Evolutionary conservation across 176 grass and related monocot genomes (phyloP).

Genomic region (Cymbopogon citratus): DNA sequence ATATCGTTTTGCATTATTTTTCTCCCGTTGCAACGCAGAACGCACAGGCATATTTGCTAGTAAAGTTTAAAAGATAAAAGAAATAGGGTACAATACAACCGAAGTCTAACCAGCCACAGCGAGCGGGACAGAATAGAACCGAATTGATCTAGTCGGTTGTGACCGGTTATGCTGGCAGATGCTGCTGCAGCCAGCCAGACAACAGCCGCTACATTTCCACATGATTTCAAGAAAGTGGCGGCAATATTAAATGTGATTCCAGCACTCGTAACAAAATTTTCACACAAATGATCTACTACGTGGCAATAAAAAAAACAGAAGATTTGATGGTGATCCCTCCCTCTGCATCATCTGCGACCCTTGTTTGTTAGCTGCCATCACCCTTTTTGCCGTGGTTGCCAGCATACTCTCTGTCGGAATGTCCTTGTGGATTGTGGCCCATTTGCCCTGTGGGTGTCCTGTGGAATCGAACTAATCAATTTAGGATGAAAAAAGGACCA

Average conservation of each 20-base stretch:
- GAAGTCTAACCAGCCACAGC: neutral
- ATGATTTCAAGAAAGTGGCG: neutral
- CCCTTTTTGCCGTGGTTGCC: neutral
- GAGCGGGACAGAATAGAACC: neutral
- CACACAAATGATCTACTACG: neutral
- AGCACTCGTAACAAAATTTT: neutral
- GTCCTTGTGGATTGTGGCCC: neutral
- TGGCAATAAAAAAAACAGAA: neutral
- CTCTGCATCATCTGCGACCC: neutral
- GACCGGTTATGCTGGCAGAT: neutral
- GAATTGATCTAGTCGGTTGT: neutral
- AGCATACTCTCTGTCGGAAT: neutral
- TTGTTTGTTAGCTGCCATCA: neutral
- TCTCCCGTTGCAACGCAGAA: no score
- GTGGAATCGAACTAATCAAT: neutral
- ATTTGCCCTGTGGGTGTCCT: neutral
- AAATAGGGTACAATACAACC: neutral
- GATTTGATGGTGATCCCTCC: neutral
- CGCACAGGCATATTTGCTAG: no score
- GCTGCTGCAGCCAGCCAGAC: neutral
- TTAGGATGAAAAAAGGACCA: neutral
- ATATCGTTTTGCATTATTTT: no score
- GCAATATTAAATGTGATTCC: neutral
- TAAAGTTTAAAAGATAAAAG: no score
- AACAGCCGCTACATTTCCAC: neutral